Conservation (phyloP, 495 filamentous ascomycete species). For the Achaetomiella virescens region DNA sequence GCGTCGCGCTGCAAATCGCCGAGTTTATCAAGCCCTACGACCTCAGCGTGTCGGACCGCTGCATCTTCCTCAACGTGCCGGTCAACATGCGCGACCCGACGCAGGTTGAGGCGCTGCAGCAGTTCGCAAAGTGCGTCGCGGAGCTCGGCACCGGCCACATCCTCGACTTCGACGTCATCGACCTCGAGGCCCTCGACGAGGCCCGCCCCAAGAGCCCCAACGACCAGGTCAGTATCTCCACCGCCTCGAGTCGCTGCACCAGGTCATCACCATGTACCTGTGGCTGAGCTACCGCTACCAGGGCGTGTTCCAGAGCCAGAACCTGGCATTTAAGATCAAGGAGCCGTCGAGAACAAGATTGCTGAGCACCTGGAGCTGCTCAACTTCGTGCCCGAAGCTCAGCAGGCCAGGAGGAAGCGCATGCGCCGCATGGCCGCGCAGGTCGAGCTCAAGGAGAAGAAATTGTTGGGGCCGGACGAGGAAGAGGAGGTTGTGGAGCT, state of each 20-base stretch:
- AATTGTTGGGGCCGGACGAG: slow-evolving; percentile 15
- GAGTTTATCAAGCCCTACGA: slow-evolving; percentile 61
- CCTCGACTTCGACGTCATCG: slow-evolving; percentile 55
- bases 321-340: slow-evolving; percentile 76
- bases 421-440: slow-evolving; percentile 20
- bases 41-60: slow-evolving; percentile 63
- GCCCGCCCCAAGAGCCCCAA: not conserved
- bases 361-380: slow-evolving; percentile 51
- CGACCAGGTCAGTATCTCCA: slow-evolving; percentile 46
- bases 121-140: slow-evolving; percentile 63
- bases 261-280: slow-evolving; percentile 72
- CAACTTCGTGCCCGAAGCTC: slow-evolving; percentile 14
- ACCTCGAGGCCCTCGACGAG: slow-evolving; percentile 61
- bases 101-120: slow-evolving; percentile 41
- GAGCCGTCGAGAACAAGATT: slow-evolving; percentile 67
- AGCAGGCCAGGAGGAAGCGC: slow-evolving; percentile 10
- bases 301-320: slow-evolving; percentile 72
- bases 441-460: slow-evolving; percentile 9
- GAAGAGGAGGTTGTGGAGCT: not conserved
- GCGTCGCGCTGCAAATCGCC: slow-evolving; percentile 55
- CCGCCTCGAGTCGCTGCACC: slow-evolving; percentile 70
- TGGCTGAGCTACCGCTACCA: slow-evolving; percentile 74
- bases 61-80: slow-evolving; percentile 70
- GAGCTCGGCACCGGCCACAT: slow-evolving; percentile 55
- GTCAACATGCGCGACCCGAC: slow-evolving; percentile 32